These are phyloP conservation scores for Globisporangium recalcitrans DNA, from an alignment of 352 stramenopile species.

Conservation along the genomic window DNA sequence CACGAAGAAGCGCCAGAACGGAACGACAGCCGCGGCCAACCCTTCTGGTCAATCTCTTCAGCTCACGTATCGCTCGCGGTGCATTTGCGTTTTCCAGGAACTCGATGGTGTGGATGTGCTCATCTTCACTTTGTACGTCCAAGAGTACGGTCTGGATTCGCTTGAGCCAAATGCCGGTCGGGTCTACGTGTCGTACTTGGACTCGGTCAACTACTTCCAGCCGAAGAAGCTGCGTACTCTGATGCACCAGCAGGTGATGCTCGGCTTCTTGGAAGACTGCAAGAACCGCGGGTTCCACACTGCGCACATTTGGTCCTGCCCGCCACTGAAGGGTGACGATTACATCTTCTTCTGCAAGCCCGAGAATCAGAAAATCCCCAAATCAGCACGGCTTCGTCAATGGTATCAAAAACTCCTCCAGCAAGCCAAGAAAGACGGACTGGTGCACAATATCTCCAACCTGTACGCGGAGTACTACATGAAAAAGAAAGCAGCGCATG, in stretches of 20 bases:
- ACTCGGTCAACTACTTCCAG: slow-evolving; percentile 88
- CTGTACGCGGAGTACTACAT: slow-evolving; percentile 86
- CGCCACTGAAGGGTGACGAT: slow-evolving; percentile 80
- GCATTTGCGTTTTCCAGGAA: slow-evolving; percentile 88
- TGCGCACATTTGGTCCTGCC: slow-evolving; percentile 89
- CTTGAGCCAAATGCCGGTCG: slow-evolving; percentile 69
- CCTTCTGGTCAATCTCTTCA: slow-evolving; percentile 40
- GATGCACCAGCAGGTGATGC: slow-evolving; percentile 88
- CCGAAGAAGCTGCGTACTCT: slow-evolving; percentile 84
- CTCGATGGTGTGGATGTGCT: slow-evolving; percentile 84
- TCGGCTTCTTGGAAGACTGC: slow-evolving; percentile 84
- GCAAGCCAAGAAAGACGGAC: slow-evolving; percentile 74
- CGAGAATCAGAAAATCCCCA: slow-evolving; percentile 88
- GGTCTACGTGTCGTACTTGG: slow-evolving; percentile 87
- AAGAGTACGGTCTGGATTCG: slow-evolving; percentile 80
- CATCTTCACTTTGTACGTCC: slow-evolving; percentile 87
- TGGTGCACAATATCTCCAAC: slow-evolving; percentile 80
- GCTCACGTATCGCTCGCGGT: slow-evolving; percentile 83
- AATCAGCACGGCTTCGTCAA: slow-evolving; percentile 73
- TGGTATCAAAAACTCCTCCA: slow-evolving; percentile 86
- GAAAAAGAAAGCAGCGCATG: slow-evolving; percentile 82
- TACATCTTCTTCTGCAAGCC: slow-evolving; percentile 91
- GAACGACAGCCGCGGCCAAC: slow-evolving; percentile 11
- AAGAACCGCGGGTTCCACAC: slow-evolving; percentile 85
- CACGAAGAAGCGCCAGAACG: slow-evolving; percentile 35